Evolutionary conservation across 257 asterid genomes (phyloP), one percentile per base, ranked within the genome.

Genomic region (Rauvolfia tetraphylla): DNA sequence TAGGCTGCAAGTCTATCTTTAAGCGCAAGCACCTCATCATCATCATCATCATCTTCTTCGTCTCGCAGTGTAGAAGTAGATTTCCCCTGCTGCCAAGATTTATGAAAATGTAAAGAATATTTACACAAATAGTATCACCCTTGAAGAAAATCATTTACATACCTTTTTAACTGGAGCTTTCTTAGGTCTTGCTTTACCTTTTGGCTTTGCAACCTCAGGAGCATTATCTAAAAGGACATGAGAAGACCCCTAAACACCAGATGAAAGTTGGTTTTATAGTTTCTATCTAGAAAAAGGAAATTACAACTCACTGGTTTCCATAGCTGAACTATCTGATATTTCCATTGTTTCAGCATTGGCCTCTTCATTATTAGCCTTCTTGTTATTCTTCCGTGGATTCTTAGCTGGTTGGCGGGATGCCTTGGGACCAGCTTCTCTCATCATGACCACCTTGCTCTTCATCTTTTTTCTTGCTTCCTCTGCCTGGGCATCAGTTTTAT

Each of bases 151-250:
- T 34, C 62, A 48, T 3, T 11, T 38, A 36, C 82, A 17, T 46
- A 92, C 98, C 98, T 88, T 90, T 79, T 77, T 84, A 3, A 80
- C 85, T 1, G 97, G 98, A 77, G 90, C 96, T 85, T 92, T 95
- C 97, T 90, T 92, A 76, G 88, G 79, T 69, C 85, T 87, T 51
- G 86, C 87, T 78, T 77, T 88, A 79, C 86, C 94, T 83, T 85
- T 89, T 27, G 93, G 88, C 81, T 94, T 92, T 80, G 85, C 83
- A 73, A 78, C 57, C 83, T 79, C 95, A 70, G 51, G 83, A 74
- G 31, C 85, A 68, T 81, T 75, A 75, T 81, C 96, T 88, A 84
- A 53, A n/a, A n/a, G n/a, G 33, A 31, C 42, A 74, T 23, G 66
- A 1, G 39, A 78, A 61, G 15, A n/a, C 66, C 13, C 38, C 7